A percentile compares a stretch with the other conserved stretches of the same genome.
phyloP scores from a whole-genome alignment of 192 early-diverging fungal genomes.

The Entomortierella lignicola region DNA sequence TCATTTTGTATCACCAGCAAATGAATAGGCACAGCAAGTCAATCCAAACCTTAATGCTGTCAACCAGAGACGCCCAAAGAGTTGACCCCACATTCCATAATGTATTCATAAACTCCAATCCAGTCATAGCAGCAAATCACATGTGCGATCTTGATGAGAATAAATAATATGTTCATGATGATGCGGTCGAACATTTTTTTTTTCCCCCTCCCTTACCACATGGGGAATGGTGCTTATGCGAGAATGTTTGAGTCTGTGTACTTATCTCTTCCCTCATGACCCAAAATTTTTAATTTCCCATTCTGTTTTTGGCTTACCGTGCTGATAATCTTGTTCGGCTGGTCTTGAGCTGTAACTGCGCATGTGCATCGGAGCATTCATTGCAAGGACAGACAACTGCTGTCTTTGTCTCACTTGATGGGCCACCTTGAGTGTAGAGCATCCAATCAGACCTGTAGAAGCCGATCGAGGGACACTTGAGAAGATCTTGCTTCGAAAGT shows the following conservation, averaged over 20 bases:
- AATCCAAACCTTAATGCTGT: no score
- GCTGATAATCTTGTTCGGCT: slow-evolving; percentile 36
- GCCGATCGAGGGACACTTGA: slow-evolving; percentile 21
- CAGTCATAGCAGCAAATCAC: no score
- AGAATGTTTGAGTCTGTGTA: no score
- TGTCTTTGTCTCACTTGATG: slow-evolving; percentile 6
- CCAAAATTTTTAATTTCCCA: slow-evolving; percentile 1
- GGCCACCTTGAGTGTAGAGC: slow-evolving; percentile 6
- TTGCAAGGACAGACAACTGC: not conserved
- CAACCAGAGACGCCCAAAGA: no score
- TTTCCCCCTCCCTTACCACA: no score
- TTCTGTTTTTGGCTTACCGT: slow-evolving; percentile 47
- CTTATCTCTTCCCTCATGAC: no score
- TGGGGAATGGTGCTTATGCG: no score
- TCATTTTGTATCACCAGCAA: no score
- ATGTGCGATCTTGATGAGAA: not conserved
- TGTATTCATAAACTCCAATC: not conserved
- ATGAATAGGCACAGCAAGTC: not conserved
- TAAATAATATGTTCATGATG: not conserved
- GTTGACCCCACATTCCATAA: no score
- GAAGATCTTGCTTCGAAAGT: slow-evolving; percentile 20
- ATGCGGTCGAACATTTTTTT: not conserved
- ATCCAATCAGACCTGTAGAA: slow-evolving; percentile 8
- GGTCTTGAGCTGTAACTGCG: slow-evolving; percentile 50
- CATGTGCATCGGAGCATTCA: slow-evolving; percentile 12